These are phyloP conservation scores for Barnettozyma populi DNA, from an alignment of 805 yeast species.

Conservation along the genomic window DNA sequence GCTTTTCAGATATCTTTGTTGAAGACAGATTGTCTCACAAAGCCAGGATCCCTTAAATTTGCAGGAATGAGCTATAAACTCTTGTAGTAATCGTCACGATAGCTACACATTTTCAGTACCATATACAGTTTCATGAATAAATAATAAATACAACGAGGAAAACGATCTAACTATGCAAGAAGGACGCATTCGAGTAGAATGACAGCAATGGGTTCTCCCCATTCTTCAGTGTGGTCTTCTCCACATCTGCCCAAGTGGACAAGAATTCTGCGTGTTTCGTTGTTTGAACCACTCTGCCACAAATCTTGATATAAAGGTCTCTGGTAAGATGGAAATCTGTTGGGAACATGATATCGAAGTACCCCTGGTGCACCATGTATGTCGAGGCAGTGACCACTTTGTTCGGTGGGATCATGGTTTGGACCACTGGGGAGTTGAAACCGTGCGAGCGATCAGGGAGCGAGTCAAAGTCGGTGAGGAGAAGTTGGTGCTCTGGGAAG, in stretches of 20 bases:
- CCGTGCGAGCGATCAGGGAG: constrained; percentile 47
- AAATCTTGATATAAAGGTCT: constrained; percentile 56
- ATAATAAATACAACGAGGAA: not conserved
- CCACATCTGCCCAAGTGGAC: constrained; percentile 64
- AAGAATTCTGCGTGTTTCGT: constrained; percentile 61
- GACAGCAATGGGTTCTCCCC: constrained; percentile 86
- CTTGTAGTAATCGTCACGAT: too few species aligned
- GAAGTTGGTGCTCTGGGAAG: constrained; percentile 73
- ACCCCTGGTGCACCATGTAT: constrained; percentile 81
- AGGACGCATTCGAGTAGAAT: constrained; percentile 69
- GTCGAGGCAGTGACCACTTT: constrained; percentile 65
- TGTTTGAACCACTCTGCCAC: constrained; percentile 52
- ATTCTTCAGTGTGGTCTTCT: constrained; percentile 59
- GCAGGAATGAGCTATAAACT: too few species aligned
- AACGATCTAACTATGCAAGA: constrained; percentile 32
- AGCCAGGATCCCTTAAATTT: too few species aligned
- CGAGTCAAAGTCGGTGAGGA: constrained; percentile 60
- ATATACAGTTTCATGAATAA: not conserved
- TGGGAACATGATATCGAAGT: constrained; percentile 81
- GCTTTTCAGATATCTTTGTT: too few species aligned
- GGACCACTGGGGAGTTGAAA: constrained; percentile 72
- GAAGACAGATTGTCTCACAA: too few species aligned
- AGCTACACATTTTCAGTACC: too few species aligned
- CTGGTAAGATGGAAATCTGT: constrained; percentile 64
- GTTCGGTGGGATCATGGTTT: constrained; percentile 57